phyloP scores from a whole-genome alignment of 768 basidiomycete genomes.

The Dacryopinax primogenitus region DNA sequence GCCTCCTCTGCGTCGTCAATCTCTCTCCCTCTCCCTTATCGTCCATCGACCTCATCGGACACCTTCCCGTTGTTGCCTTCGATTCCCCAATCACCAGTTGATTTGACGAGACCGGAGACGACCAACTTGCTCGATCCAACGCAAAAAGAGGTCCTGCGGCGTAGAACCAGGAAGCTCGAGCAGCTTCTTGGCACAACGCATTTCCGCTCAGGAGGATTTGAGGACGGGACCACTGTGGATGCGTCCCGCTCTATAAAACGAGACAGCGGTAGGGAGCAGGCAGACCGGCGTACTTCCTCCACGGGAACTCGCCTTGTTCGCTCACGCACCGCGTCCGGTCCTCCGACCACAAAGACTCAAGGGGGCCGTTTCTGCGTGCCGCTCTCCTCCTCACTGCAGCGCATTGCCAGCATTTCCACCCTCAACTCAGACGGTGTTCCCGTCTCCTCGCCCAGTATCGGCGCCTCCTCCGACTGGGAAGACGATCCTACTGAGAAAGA shows the following conservation, averaged over 20 bases:
- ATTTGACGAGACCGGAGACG: not conserved
- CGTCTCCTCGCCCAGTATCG: not conserved
- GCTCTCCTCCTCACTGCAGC: not conserved
- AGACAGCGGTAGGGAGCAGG: not conserved
- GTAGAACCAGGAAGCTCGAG: not conserved
- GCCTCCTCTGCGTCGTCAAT: not conserved
- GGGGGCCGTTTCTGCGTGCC: not conserved
- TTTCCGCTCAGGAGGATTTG: not conserved
- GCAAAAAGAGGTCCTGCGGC: not conserved
- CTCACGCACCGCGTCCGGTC: conserved; percentile 1
- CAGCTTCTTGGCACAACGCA: not conserved
- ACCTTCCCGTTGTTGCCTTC: not conserved
- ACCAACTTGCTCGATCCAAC: not conserved
- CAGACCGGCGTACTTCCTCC: not conserved
- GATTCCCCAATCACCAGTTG: not conserved
- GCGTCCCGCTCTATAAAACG: not conserved
- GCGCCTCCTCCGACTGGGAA: not conserved
- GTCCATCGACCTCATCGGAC: not conserved
- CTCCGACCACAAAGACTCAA: not conserved
- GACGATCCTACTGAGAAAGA: not conserved
- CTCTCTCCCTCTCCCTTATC: not conserved
- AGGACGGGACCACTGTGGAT: not conserved
- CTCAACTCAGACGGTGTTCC: not conserved
- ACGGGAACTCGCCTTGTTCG: not conserved
- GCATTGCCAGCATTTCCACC: not conserved